Base-by-base conservation (phyloP, 805 yeast species). In the Wickerhamomyces bisporus region DNA sequence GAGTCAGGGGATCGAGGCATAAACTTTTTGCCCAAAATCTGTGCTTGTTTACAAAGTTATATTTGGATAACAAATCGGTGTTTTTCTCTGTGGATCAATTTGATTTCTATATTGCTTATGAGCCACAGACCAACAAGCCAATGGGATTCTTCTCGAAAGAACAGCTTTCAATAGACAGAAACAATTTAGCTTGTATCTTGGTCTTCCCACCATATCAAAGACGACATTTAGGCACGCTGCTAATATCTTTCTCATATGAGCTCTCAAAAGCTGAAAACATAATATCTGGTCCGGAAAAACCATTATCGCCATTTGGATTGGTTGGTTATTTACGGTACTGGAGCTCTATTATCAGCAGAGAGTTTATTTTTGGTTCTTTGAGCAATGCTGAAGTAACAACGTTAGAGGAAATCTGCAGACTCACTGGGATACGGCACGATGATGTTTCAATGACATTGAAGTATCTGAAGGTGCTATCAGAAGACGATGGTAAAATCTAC, bases 131-230 rank as follows among this genome's bases (percentile, higher is more conserved):
- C 43, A 45, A 62, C 48, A 57, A 64, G 36, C 89, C 91, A 2
- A 80, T 89, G 81, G 98, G 97, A 1, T 93, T 87, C 55, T 93
- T 87, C 53, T 88, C 97, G 12, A 85, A 86, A 49, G 98, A 93
- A 53, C 64, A 82, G 31, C 64, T 83, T 0, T 80, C 96, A 0
- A 71, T 73, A 60, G 91, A 85, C 37, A 71, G 77, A 36, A 86
- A 89, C 57, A 93, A 91, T 55, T 65, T 93, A 27, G 96, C 97
- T 0, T 93, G 98, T 55, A 84, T 93, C 11, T 70, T 93, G 47
- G 78, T 87, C 4, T 85, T 93, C 44, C 98, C 98, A 1, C 96
- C 96, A 3, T 93, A 78, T 57, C 98, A 91, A 57, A 68, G 86
- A 41, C 71, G 73, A 29, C 81, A 77, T 7, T 58, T 89, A 19